phyloP scores from a whole-genome alignment of 495 filamentous ascomycete genomes.

The Xylaria curta region DNA sequence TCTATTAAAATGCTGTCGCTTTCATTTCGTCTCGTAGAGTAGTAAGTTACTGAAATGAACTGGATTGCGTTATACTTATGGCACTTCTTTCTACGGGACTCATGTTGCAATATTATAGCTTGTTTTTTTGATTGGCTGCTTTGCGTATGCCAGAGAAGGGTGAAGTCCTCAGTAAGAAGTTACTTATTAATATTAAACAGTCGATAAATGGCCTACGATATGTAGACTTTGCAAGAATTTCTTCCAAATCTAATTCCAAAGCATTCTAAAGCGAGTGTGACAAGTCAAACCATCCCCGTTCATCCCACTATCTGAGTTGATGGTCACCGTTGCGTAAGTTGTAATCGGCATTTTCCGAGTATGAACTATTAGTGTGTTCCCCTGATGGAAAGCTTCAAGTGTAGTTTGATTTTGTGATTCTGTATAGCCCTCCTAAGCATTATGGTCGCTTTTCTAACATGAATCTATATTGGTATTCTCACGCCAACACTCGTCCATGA shows the following conservation, averaged over 20 bases:
- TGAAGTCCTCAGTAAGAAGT: neutral
- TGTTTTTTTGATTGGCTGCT: neutral
- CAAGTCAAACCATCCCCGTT: neutral
- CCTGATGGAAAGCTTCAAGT: neutral
- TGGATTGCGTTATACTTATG: neutral
- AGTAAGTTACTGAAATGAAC: neutral
- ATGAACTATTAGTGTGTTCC: neutral
- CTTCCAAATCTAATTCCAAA: neutral
- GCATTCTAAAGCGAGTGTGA: neutral
- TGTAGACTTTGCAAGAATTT: neutral
- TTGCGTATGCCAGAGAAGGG: neutral
- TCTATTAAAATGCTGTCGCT: neutral
- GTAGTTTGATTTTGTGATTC: neutral
- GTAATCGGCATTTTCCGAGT: neutral
- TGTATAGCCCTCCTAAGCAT: neutral
- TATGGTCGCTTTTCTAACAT: neutral
- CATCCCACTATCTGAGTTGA: neutral
- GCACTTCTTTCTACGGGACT: neutral
- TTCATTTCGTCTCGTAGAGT: neutral
- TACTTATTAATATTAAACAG: neutral
- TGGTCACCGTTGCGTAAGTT: neutral
- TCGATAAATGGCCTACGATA: neutral
- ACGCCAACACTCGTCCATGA: neutral
- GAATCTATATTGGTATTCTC: neutral
- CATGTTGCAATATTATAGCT: neutral